These are phyloP conservation scores for Dendrobium chrysotoxum DNA, from an alignment of 106 monocot species.

Conservation along the genomic window DNA sequence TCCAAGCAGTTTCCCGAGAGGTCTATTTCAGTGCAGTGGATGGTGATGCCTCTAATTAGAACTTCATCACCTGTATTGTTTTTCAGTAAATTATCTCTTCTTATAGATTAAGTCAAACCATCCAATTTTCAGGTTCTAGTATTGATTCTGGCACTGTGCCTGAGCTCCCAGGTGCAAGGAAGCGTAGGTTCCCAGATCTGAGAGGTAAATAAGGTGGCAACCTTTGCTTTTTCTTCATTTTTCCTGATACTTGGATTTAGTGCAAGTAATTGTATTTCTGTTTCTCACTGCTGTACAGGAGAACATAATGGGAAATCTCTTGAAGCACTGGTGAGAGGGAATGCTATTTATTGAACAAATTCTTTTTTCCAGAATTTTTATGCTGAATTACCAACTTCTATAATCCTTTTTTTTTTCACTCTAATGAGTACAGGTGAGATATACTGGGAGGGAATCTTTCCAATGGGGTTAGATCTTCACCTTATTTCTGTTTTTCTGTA, in stretches of 20 bases:
- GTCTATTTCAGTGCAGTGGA: slow-evolving; percentile 71
- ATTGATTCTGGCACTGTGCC: slow-evolving; percentile 18
- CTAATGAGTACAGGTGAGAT: slow-evolving; percentile 49
- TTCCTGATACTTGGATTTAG: not conserved
- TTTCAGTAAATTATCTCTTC: not conserved
- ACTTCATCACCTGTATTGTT: not conserved
- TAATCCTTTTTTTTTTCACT: not conserved
- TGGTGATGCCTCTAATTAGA: slow-evolving; percentile 16
- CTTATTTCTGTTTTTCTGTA: not conserved
- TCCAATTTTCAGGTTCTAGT: slow-evolving; percentile 18
- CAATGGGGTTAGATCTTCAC: slow-evolving; percentile 62
- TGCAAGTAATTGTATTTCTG: not conserved
- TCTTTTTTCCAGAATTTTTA: not conserved
- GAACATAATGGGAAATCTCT: slow-evolving; percentile 65
- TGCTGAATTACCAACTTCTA: not conserved
- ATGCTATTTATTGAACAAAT: not conserved
- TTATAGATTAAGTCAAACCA: not conserved
- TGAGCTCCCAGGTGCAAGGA: slow-evolving; percentile 26
- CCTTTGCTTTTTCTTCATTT: not conserved
- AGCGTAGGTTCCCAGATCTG: slow-evolving; percentile 42
- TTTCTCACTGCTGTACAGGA: slow-evolving; percentile 35
- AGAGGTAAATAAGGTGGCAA: slow-evolving; percentile 23
- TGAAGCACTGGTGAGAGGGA: slow-evolving; percentile 52
- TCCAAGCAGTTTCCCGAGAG: slow-evolving; percentile 72
- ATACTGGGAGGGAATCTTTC: slow-evolving; percentile 62